phyloP scores from a whole-genome alignment of 2,329 filamentous ascomycete species.

The Colletotrichum liaoningense region DNA sequence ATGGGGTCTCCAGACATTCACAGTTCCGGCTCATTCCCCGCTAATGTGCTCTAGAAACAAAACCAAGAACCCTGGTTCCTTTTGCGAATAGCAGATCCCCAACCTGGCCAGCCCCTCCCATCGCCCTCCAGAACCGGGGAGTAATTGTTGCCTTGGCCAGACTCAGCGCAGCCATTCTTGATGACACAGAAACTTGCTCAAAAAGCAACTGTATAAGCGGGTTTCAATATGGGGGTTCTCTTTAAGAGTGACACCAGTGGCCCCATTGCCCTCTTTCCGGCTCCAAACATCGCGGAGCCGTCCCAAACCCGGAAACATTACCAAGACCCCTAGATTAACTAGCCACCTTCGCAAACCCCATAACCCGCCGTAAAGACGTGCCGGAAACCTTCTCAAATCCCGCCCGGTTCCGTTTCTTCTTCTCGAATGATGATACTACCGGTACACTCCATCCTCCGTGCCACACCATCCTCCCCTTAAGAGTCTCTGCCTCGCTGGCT shows the following conservation, averaged over 20 bases:
- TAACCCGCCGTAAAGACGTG: background rate
- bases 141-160: background rate
- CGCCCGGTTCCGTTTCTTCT: conserved; percentile 15
- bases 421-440: conserved; percentile 11
- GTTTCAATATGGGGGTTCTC: background rate
- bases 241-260: background rate
- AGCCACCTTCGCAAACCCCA: background rate
- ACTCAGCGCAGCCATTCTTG: background rate
- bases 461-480: conserved; percentile 17
- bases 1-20: background rate
- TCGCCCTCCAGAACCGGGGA: background rate
- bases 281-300: conserved; percentile 18
- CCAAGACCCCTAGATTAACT: conserved; percentile 16
- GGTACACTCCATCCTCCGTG: background rate
- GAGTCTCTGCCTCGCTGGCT: background rate
- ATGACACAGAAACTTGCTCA: conserved; percentile 26
- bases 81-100: background rate
- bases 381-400: conserved; percentile 19
- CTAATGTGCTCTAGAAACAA: background rate
- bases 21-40: background rate
- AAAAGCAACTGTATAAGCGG: conserved; percentile 1
- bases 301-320: conserved; percentile 20
- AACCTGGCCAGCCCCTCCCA: background rate
- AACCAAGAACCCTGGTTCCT: background rate
- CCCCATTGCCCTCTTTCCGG: background rate